phyloP scores from a whole-genome alignment of 768 basidiomycete genomes.

The Lactifluus pinguis region DNA sequence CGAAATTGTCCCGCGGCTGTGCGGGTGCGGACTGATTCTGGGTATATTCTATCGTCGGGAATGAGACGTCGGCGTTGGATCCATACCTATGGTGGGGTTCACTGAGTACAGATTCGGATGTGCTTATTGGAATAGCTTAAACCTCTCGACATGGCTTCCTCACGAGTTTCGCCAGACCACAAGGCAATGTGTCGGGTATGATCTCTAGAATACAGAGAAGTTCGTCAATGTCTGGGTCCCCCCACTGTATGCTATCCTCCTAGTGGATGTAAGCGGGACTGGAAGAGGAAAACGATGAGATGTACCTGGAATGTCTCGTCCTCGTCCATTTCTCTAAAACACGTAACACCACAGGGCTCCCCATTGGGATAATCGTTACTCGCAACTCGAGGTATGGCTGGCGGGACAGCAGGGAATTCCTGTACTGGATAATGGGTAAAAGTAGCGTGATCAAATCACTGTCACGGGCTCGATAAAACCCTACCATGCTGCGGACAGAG shows the following conservation, averaged over 20 bases:
- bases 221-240: slow-evolving; percentile 6
- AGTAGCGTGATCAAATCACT: not conserved
- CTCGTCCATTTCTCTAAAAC: slow-evolving; percentile 3
- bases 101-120: not conserved
- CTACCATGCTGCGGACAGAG: slow-evolving; percentile 8
- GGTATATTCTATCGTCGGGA: slow-evolving; percentile 5
- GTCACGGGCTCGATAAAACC: not conserved
- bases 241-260: slow-evolving; percentile 4
- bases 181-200: slow-evolving; percentile 14
- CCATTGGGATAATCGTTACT: slow-evolving; percentile 4
- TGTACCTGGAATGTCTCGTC: not conserved
- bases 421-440: not conserved
- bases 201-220: slow-evolving; percentile 13
- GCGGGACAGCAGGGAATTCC: not conserved
- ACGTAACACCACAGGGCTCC: not conserved
- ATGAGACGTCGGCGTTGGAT: slow-evolving; percentile 8
- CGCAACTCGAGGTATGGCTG: not conserved
- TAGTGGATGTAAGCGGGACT: not conserved
- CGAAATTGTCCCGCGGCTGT: not conserved
- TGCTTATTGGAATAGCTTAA: not conserved
- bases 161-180: slow-evolving; percentile 16
- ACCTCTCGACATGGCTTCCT: slow-evolving; percentile 16
- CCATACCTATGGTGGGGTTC: not conserved
- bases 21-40: not conserved
- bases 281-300: not conserved